Conservation (phyloP, 106 monocot genomes). For the Alisma plantagoaquatica region DNA sequence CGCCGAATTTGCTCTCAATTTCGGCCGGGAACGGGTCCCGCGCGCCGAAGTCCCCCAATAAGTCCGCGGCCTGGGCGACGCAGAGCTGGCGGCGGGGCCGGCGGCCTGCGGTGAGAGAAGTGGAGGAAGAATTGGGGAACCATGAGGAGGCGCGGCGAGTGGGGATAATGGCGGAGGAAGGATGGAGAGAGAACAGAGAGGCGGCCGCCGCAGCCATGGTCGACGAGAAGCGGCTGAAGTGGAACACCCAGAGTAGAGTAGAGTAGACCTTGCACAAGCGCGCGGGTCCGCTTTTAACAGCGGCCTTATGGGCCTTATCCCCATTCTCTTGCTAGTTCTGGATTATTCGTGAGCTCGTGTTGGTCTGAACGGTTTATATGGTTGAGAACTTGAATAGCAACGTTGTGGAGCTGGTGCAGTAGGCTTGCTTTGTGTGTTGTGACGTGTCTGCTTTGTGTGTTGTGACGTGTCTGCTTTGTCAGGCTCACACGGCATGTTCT, state of each 20-base stretch:
- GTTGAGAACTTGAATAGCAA: too few relatives aligned
- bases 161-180: background rate
- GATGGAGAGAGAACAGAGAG: background rate
- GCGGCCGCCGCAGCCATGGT: too few relatives aligned
- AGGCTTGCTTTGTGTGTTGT: too few relatives aligned
- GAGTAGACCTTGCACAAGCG: background rate
- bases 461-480: too few relatives aligned
- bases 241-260: background rate
- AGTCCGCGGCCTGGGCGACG: slow-evolving; percentile 8
- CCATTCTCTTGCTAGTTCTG: too few relatives aligned
- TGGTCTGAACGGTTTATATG: too few relatives aligned
- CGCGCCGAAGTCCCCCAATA: slow-evolving; percentile 83
- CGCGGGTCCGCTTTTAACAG: background rate
- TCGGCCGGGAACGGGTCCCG: slow-evolving; percentile 80
- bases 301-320: too few relatives aligned
- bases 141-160: background rate
- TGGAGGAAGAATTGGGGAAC: background rate
- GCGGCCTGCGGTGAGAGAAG: background rate
- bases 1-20: slow-evolving; percentile 71
- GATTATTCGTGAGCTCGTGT: too few relatives aligned
- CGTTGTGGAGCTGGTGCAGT: too few relatives aligned
- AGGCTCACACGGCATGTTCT: too few relatives aligned
- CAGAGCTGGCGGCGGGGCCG: background rate
- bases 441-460: too few relatives aligned
- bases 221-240: too few relatives aligned